phyloP scores from a whole-genome alignment of 495 filamentous ascomycete genomes.

The Lepraria neglecta region DNA sequence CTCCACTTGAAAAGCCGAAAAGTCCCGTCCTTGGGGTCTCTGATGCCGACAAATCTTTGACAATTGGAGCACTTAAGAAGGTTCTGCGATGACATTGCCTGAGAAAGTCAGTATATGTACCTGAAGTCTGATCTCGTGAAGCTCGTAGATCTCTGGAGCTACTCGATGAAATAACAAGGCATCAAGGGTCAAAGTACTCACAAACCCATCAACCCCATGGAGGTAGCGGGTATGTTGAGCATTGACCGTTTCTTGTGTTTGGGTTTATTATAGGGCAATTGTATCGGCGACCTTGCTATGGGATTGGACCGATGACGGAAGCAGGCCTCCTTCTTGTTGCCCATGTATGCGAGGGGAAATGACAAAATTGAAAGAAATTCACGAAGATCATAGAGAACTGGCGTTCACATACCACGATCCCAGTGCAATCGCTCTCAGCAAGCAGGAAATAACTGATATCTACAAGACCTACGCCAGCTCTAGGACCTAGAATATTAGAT shows the following conservation, averaged over 20 bases:
- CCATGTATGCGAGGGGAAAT: conserved; percentile 34
- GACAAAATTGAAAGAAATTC: too few relatives aligned
- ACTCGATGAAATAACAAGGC: conserved; percentile 25
- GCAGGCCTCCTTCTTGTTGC: conserved; percentile 84
- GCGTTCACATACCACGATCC: conserved; percentile 50
- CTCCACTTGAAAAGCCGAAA: conserved; percentile 49
- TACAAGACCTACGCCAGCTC: conserved; percentile 63
- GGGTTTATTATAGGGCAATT: conserved; percentile 65
- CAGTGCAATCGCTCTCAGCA: conserved; percentile 53
- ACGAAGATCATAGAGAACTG: neutral
- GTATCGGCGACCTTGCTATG: conserved; percentile 79
- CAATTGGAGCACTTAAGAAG: conserved; percentile 41
- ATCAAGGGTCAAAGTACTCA: conserved; percentile 4
- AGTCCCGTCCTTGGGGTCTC: conserved; percentile 39
- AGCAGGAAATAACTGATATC: conserved; percentile 73
- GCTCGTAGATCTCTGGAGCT: conserved; percentile 16
- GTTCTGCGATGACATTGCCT: conserved; percentile 20
- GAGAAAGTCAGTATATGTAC: conserved; percentile 25
- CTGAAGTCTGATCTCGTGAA: conserved; percentile 24
- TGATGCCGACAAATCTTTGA: conserved; percentile 38
- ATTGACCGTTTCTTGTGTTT: conserved; percentile 8
- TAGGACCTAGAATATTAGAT: conserved; percentile 58
- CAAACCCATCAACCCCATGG: conserved; percentile 16
- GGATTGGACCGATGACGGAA: conserved; percentile 34
- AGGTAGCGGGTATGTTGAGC: conserved; percentile 14